Conservation (phyloP, 257 asterid species). For the Verbena officinalis region DNA sequence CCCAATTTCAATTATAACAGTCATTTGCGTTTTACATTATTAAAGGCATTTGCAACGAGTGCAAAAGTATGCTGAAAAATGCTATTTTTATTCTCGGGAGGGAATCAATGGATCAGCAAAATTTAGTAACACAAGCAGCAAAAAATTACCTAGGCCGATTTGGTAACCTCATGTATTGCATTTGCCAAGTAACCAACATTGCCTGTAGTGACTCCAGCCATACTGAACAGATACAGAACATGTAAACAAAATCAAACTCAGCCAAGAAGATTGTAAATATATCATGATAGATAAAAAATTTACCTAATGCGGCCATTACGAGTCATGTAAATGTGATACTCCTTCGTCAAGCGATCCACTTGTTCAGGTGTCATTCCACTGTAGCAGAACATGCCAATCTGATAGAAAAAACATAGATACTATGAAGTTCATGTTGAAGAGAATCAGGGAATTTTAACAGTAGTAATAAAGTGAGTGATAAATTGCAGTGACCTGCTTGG, state of each 20-base stretch:
- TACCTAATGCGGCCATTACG: conserved; percentile 97
- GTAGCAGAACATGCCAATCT: conserved; percentile 99
- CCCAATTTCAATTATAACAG: neutral
- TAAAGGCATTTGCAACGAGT: neutral
- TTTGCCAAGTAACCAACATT: conserved; percentile 73
- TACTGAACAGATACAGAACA: conserved; percentile 39
- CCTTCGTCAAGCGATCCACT: conserved; percentile 90
- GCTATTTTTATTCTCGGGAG: neutral
- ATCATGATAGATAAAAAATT: neutral
- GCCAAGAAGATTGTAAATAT: neutral
- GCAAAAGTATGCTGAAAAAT: neutral
- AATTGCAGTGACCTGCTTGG: conserved; percentile 73
- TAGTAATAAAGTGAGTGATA: neutral
- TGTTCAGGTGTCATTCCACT: conserved; percentile 98
- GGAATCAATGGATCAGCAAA: neutral
- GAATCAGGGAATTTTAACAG: neutral
- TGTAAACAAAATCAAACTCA: neutral
- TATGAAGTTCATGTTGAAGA: neutral
- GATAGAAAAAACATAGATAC: conserved; percentile 19
- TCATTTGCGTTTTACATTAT: neutral
- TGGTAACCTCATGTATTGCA: conserved; percentile 76
- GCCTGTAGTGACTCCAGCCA: conserved; percentile 84
- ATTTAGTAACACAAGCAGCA: neutral
- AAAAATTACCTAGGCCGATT: conserved; percentile 35
- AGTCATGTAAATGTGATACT: conserved; percentile 91